Evolutionary conservation across 2,329 filamentous ascomycete species (phyloP).

Genomic region (Cladosporium cucumerinum): DNA sequence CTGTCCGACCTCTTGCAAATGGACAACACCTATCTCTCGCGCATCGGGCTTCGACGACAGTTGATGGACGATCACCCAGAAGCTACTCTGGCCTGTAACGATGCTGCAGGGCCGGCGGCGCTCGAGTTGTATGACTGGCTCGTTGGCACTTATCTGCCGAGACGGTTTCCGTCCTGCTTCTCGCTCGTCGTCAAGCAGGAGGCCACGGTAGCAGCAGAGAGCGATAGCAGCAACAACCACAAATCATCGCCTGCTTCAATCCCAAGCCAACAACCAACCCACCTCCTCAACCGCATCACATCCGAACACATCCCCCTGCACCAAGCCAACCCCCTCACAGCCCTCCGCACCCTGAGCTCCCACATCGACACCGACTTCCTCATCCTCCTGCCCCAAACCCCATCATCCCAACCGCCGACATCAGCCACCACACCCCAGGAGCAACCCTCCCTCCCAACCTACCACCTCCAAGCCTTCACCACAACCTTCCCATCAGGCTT

Average conservation of each 20-base stretch:
- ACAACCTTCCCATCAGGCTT: constrained; percentile 59
- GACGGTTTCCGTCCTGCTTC: constrained; percentile 48
- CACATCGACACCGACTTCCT: constrained; percentile 61
- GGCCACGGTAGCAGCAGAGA: constrained; percentile 16
- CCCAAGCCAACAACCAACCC: background rate
- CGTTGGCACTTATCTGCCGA: constrained; percentile 53
- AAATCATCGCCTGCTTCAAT: background rate
- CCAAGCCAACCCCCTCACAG: constrained; percentile 34
- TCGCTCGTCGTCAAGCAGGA: constrained; percentile 35
- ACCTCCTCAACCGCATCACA: constrained; percentile 48
- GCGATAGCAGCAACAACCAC: constrained; percentile 21
- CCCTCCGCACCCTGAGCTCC: constrained; percentile 48
- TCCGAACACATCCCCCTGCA: constrained; percentile 40
- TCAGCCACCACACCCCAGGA: constrained; percentile 49
- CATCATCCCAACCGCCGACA: constrained; percentile 30
- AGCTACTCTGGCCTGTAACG: constrained; percentile 40
- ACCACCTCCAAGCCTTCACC: constrained; percentile 55
- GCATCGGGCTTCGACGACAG: constrained; percentile 49
- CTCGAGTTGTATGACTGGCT: constrained; percentile 58
- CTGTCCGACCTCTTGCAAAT: constrained; percentile 56
- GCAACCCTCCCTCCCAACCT: constrained; percentile 45
- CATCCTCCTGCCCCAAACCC: constrained; percentile 50
- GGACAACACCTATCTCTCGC: constrained; percentile 56
- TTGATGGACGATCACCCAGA: constrained; percentile 45
- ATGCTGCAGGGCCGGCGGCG: constrained; percentile 46